These are phyloP conservation scores for Yarrowia sp. DNA, from an alignment of 805 yeast species.

Conservation along the genomic window DNA sequence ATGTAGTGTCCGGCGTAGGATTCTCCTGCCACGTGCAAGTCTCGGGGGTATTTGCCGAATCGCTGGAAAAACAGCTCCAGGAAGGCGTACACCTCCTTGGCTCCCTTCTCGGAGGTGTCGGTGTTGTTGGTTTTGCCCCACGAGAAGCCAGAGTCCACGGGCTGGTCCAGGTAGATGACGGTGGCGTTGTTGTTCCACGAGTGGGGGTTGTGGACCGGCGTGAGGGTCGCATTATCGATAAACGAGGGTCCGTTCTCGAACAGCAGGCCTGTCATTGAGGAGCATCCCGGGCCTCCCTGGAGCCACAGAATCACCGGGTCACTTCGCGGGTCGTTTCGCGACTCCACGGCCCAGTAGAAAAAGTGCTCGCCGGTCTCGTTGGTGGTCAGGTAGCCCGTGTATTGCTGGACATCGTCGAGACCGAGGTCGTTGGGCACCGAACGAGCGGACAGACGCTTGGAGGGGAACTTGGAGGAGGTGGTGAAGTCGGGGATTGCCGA, in stretches of 20 bases:
- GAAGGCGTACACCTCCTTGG: slow-evolving; percentile 76
- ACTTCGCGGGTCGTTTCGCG: slow-evolving; percentile 76
- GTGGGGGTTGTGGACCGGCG: slow-evolving; percentile 69
- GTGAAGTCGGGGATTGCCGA: slow-evolving; percentile 5
- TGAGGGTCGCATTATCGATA: slow-evolving; percentile 56
- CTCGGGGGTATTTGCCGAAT: slow-evolving; percentile 53
- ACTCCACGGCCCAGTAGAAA: slow-evolving; percentile 79
- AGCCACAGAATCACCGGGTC: slow-evolving; percentile 84
- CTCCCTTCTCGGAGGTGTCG: slow-evolving; percentile 75
- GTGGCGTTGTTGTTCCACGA: slow-evolving; percentile 84
- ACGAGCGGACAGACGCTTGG: background rate
- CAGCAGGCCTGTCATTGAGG: slow-evolving; percentile 77
- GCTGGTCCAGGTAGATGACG: slow-evolving; percentile 81
- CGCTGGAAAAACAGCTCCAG: slow-evolving; percentile 75
- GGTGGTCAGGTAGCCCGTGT: slow-evolving; percentile 82
- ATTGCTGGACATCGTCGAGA: slow-evolving; percentile 74
- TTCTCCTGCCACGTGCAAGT: slow-evolving; percentile 83
- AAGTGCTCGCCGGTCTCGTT: slow-evolving; percentile 74
- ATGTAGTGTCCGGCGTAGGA: slow-evolving; percentile 86
- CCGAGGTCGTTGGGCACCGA: slow-evolving; percentile 54
- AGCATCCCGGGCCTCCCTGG: slow-evolving; percentile 89
- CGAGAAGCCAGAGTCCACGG: slow-evolving; percentile 78
- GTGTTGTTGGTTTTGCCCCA: slow-evolving; percentile 51
- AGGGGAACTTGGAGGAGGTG: slow-evolving; percentile 1
- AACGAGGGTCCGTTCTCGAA: slow-evolving; percentile 83